Evolutionary conservation across 140 eudicot species (phyloP).

Genomic region (Bidens hawaiensis): DNA sequence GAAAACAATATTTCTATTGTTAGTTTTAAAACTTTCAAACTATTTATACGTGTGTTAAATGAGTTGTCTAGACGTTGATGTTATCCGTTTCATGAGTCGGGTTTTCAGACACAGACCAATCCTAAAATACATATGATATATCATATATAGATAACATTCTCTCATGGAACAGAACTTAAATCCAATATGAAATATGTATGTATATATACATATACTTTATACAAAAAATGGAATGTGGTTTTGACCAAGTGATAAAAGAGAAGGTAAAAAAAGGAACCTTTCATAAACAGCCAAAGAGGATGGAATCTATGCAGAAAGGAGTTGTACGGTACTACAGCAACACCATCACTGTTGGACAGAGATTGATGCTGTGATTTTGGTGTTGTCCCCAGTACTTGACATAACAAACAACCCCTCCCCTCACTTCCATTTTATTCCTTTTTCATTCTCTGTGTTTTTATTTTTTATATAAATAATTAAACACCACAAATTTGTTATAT

Average conservation of each 20-base stretch:
- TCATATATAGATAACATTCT: background rate
- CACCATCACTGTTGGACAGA: conserved; percentile 46
- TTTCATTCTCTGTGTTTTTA: background rate
- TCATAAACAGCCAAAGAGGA: conserved; percentile 35
- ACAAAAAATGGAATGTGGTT: conserved; percentile 4
- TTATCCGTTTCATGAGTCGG: background rate
- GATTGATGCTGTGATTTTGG: conserved; percentile 42
- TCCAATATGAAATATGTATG: no score
- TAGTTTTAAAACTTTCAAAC: no score
- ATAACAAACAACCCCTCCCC: conserved; percentile 29
- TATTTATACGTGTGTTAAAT: no score
- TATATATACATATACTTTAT: no score
- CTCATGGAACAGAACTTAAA: background rate
- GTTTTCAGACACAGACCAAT: background rate
- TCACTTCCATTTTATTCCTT: background rate
- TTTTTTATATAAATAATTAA: no score
- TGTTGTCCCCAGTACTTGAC: conserved; percentile 39
- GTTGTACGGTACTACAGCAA: conserved; percentile 31
- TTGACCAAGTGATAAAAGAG: conserved; percentile 32
- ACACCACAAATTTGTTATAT: background rate
- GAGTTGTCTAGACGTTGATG: background rate
- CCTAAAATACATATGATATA: no score
- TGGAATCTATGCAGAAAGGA: conserved; percentile 50
- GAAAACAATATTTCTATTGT: no score
- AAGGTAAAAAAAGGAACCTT: conserved; percentile 23